Evolutionary conservation across 2,329 filamentous ascomycete genomes (phyloP).

Genomic region (Pleurostoma richardsiae): DNA sequence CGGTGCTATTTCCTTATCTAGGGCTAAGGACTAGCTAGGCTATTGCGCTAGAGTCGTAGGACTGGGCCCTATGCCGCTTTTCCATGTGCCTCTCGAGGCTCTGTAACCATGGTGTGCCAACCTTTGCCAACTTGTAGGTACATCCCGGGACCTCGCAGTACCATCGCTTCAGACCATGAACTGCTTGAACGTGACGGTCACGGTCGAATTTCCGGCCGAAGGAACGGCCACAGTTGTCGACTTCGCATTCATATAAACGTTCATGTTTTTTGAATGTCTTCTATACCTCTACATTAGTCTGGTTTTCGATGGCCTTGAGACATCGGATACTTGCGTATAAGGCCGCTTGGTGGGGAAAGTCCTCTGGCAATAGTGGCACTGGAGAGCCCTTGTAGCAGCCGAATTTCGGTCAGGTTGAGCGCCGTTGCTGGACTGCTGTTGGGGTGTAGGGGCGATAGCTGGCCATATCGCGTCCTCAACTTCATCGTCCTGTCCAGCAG

Average conservation of each 20-base stretch:
- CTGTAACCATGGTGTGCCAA: neutral
- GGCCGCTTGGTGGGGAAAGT: neutral
- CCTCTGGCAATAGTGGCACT: neutral
- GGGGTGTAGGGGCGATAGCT: neutral
- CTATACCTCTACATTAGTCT: neutral
- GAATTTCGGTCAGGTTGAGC: neutral
- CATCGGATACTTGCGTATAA: neutral
- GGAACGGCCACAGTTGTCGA: neutral
- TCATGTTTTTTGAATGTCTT: neutral
- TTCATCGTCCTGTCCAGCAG: constrained; percentile 2
- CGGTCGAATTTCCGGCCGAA: neutral
- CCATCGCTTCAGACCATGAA: neutral
- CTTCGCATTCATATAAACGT: neutral
- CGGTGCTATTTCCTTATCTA: too few relatives aligned
- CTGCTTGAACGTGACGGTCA: neutral
- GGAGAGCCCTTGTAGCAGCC: neutral
- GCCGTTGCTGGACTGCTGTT: neutral
- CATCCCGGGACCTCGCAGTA: neutral
- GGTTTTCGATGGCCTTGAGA: neutral
- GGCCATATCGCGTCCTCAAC: constrained; percentile 1
- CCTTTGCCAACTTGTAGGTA: neutral
- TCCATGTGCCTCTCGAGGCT: neutral
- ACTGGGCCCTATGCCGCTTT: neutral
- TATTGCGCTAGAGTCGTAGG: too few relatives aligned
- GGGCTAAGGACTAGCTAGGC: too few relatives aligned